Evolutionary conservation across 2,329 filamentous ascomycete genomes (phyloP).

Genomic region (Fonsecaea erecta): DNA sequence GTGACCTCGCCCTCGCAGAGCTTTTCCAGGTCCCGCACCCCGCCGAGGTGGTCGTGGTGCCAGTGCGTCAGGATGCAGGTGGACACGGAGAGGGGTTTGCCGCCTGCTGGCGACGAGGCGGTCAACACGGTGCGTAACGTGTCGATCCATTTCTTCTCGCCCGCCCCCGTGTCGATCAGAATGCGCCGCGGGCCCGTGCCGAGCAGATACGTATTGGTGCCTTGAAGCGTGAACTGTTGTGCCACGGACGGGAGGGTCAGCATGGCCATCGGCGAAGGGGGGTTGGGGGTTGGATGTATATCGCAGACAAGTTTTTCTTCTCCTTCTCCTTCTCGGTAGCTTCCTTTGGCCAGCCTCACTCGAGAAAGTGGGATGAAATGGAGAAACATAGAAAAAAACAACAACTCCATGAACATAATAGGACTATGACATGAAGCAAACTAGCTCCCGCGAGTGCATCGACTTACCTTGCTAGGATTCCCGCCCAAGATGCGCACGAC

Average conservation of each 20-base stretch:
- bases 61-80: slow-evolving; percentile 83
- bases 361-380: too few species aligned
- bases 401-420: too few species aligned
- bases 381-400: too few species aligned
- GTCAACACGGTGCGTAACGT: slow-evolving; percentile 67
- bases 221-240: slow-evolving; percentile 65
- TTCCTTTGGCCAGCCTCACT: too few species aligned
- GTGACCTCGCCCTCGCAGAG: slow-evolving; percentile 59
- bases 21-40: slow-evolving; percentile 70
- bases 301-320: too few species aligned
- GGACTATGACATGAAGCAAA: too few species aligned
- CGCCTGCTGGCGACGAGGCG: background rate
- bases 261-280: background rate
- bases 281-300: background rate
- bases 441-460: background rate
- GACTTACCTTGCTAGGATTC: slow-evolving; percentile 78
- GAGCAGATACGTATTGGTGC: slow-evolving; percentile 92
- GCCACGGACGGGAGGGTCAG: background rate
- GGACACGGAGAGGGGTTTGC: slow-evolving; percentile 67
- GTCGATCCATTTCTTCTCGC: slow-evolving; percentile 72
- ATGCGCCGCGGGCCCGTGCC: slow-evolving; percentile 75
- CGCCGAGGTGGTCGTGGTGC: slow-evolving; percentile 85
- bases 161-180: slow-evolving; percentile 89
- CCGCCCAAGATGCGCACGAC: slow-evolving; percentile 85
- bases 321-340: background rate